Evolutionary conservation across 345 rosid species (phyloP).

Genomic region (Acer campestre): DNA sequence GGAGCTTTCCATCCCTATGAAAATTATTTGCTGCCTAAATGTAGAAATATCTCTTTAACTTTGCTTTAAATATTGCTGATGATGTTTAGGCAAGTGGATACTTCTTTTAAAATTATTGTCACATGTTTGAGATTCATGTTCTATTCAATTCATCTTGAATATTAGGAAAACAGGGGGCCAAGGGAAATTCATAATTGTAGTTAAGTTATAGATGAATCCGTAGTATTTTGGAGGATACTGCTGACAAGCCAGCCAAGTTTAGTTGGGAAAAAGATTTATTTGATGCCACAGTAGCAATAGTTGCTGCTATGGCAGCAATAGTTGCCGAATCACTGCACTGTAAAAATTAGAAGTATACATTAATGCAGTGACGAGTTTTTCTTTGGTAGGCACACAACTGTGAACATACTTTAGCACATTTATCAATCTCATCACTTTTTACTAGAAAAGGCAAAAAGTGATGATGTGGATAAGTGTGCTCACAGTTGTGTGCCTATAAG

Average conservation of each 20-base stretch:
- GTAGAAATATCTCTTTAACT: slow-evolving; percentile 13
- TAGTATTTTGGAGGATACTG: slow-evolving; percentile 1
- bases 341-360: neutral
- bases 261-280: neutral
- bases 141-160: slow-evolving; percentile 18
- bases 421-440: too few relatives aligned
- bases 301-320: too few relatives aligned
- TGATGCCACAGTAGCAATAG: neutral
- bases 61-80: slow-evolving; percentile 8
- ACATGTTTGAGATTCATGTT: slow-evolving; percentile 12
- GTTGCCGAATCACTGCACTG: neutral
- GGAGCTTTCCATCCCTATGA: slow-evolving; percentile 1
- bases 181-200: slow-evolving; percentile 14
- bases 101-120: slow-evolving; percentile 10
- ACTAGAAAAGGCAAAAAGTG: too few relatives aligned
- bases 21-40: slow-evolving; percentile 22
- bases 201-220: slow-evolving; percentile 6
- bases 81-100: slow-evolving; percentile 15
- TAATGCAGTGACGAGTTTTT: neutral
- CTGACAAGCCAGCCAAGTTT: slow-evolving; percentile 27
- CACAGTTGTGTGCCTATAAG: too few relatives aligned
- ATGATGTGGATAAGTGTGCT: too few relatives aligned
- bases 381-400: too few relatives aligned
- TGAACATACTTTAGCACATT: too few relatives aligned
- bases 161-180: slow-evolving; percentile 18